Conservation (phyloP, 257 asterid species). For the Coffea eugenioides region DNA sequence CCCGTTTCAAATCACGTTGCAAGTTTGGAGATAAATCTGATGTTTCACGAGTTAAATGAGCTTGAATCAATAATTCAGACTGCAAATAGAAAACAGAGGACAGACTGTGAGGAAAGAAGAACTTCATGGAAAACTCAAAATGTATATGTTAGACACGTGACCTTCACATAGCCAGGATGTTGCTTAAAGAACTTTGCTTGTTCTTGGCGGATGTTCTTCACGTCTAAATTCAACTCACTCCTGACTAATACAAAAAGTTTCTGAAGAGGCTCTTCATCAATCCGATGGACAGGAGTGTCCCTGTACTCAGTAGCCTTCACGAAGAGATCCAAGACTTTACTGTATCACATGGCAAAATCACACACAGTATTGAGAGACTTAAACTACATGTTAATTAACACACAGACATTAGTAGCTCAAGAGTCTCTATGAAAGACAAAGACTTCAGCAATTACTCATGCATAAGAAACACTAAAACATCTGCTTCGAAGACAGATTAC, state of each 20-base stretch:
- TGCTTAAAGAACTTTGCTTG: constrained; percentile 98
- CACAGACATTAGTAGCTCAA: not conserved
- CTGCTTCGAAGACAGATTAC: not conserved
- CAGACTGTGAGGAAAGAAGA: constrained; percentile 20
- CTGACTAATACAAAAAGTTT: constrained; percentile 85
- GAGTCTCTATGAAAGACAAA: not conserved
- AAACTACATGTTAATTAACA: not conserved
- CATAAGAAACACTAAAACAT: not conserved
- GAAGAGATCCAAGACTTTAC: constrained; percentile 97
- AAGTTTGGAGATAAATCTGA: constrained; percentile 72
- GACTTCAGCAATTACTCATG: not conserved
- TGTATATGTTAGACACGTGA: constrained; percentile 26
- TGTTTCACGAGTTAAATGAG: constrained; percentile 93
- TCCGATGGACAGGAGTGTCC: constrained; percentile 96
- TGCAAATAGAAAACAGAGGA: constrained; percentile 33
- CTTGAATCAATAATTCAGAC: constrained; percentile 95
- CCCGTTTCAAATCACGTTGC: constrained; percentile 72
- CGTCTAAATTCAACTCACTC: constrained; percentile 95
- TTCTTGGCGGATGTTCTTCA: constrained; percentile 86
- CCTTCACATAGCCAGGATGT: constrained; percentile 99
- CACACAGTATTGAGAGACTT: not conserved
- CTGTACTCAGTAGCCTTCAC: constrained; percentile 94
- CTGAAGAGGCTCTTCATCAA: constrained; percentile 96
- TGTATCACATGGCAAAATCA: constrained; percentile 38
- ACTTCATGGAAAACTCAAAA: constrained; percentile 11